phyloP scores from a whole-genome alignment of 2,329 filamentous ascomycete species.

The Metarhizium anisopliae region DNA sequence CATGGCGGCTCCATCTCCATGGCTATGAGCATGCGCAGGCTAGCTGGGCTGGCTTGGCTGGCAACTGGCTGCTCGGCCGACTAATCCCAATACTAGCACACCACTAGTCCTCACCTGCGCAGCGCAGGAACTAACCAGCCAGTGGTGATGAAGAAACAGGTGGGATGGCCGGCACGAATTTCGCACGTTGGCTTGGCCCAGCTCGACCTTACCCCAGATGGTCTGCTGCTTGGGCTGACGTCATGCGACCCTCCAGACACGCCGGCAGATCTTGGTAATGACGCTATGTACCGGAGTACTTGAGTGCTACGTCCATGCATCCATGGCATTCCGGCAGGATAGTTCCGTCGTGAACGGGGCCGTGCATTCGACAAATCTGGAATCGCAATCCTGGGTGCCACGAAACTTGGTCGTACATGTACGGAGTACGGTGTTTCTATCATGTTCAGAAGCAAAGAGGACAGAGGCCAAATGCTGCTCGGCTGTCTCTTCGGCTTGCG shows the following conservation, averaged over 20 bases:
- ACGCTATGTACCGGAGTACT: too few relatives aligned
- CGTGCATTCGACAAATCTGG: background rate
- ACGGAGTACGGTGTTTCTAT: too few relatives aligned
- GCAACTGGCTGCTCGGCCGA: background rate
- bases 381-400: background rate
- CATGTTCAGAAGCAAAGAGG: too few relatives aligned
- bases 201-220: background rate
- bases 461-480: too few relatives aligned
- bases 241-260: conserved; percentile 6
- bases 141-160: too few relatives aligned
- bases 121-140: too few relatives aligned
- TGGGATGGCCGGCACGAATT: background rate
- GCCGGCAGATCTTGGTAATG: too few relatives aligned
- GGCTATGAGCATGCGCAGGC: background rate
- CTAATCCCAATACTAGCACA: too few relatives aligned
- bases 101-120: too few relatives aligned
- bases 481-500: too few relatives aligned
- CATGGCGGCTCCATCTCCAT: background rate
- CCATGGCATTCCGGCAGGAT: too few relatives aligned
- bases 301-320: too few relatives aligned
- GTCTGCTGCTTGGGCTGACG: conserved; percentile 11
- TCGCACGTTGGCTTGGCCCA: background rate
- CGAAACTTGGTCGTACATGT: background rate
- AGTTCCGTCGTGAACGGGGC: background rate
- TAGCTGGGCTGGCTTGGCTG: background rate